Conservation (phyloP, 805 yeast genomes). For the Myxozyma mucilagina region DNA sequence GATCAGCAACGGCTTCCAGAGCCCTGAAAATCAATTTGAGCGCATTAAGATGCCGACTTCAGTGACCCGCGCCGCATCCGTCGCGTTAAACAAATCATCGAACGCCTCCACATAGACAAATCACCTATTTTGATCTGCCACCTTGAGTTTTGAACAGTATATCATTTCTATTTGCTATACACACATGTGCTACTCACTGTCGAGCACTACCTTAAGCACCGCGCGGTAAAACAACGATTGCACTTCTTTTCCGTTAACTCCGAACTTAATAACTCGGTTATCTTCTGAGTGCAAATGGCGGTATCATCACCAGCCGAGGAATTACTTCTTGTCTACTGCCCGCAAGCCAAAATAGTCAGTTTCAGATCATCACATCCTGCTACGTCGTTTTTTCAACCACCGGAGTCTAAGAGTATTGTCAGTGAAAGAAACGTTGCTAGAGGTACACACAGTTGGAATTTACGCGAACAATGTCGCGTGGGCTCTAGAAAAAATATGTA, state of each 20-base stretch:
- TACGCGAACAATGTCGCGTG: not conserved
- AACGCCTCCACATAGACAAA: not conserved
- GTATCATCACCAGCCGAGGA: conserved; percentile 1
- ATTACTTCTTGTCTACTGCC: not conserved
- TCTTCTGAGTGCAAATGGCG: not conserved
- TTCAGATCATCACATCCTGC: not conserved
- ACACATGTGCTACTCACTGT: too few species aligned
- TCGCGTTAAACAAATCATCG: not conserved
- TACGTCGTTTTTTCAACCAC: conserved; percentile 1
- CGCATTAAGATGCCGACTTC: too few species aligned
- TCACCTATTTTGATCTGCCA: not conserved
- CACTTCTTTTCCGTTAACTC: not conserved
- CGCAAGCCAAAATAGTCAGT: conserved; percentile 2
- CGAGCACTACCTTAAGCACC: too few species aligned
- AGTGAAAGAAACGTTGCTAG: conserved; percentile 1
- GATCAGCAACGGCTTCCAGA: not conserved
- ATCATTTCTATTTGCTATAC: too few species aligned
- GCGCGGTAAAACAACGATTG: too few species aligned
- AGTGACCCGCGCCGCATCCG: conserved; percentile 3
- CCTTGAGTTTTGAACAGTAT: too few species aligned
- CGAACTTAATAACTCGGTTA: not conserved
- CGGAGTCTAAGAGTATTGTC: not conserved
- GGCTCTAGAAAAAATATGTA: too few species aligned
- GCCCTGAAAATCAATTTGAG: too few species aligned
- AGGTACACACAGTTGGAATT: too few species aligned